Conservation (phyloP, 2,329 filamentous ascomycete genomes). For the Sarocladium kiliense region DNA sequence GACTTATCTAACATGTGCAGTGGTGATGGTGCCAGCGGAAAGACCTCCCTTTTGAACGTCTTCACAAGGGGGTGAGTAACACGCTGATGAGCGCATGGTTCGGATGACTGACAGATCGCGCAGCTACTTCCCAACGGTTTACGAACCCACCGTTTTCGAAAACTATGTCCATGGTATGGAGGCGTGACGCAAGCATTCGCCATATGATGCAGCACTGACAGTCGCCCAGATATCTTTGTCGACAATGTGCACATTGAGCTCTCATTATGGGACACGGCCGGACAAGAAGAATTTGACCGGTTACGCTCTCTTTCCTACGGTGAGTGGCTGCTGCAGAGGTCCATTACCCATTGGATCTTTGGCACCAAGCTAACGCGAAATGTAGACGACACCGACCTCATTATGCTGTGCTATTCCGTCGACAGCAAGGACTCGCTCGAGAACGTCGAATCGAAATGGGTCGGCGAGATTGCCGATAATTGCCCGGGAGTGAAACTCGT, state of each 20-base stretch:
- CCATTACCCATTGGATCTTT: neutral
- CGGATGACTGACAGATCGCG: slow-evolving; percentile 13
- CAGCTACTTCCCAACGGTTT: slow-evolving; percentile 95
- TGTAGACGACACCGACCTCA: slow-evolving; percentile 87
- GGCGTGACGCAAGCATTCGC: neutral
- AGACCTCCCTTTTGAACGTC: slow-evolving; percentile 95
- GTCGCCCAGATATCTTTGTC: slow-evolving; percentile 81
- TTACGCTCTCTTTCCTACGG: slow-evolving; percentile 93
- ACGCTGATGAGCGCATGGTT: neutral
- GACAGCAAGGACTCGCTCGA: slow-evolving; percentile 95
- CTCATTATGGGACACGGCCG: slow-evolving; percentile 96
- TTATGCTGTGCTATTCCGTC: slow-evolving; percentile 98
- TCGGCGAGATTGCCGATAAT: slow-evolving; percentile 95
- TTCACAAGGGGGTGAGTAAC: slow-evolving; percentile 84
- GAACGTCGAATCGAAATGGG: slow-evolving; percentile 98
- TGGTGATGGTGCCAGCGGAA: slow-evolving; percentile 93
- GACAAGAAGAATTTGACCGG: slow-evolving; percentile 98
- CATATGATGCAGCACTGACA: neutral
- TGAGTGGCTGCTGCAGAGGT: slow-evolving; percentile 20
- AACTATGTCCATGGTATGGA: slow-evolving; percentile 92
- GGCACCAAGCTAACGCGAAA: neutral
- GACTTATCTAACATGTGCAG: slow-evolving; percentile 37
- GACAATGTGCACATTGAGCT: slow-evolving; percentile 96
- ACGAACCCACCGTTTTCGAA: slow-evolving; percentile 97
- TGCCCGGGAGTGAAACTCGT: slow-evolving; percentile 94